Evolutionary conservation across 768 basidiomycete genomes (phyloP), one percentile per base, ranked within the genome.

Genomic region (Omphalotus guepiniiformis): DNA sequence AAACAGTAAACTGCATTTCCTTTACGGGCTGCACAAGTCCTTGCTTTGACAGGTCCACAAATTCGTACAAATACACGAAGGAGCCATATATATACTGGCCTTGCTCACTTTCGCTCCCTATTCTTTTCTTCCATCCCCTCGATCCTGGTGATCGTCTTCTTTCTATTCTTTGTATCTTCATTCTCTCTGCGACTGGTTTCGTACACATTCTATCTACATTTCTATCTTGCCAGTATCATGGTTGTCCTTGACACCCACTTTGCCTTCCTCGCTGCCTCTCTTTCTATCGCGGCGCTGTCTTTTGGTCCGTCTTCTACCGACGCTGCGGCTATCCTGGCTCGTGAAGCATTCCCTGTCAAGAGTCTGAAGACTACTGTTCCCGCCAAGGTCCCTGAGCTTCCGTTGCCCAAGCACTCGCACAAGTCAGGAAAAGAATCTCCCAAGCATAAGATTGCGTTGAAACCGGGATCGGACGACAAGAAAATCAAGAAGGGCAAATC

Each of bases 181-280:
- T 39, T 26, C 19, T 6, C 30, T 29, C 42, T 4, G 9, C 9
- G n/a, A 32, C 30, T 32, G n/a, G n/a, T 39, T 39, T 39, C 19
- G 8, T 9, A 8, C 37, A 13, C 8, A 8, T 9, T 13, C 13
- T 21, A 9, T 18, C 8, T 21, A 42, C 48, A 49, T 49, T 42
- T 12, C 48, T 49, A 49, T 42, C 23, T 23, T n/a, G 46, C 32
- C 50, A 40, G 35, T 39, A 46, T 49, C 56, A 84, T 85, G 83
- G 70, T 77, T 51, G 59, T 67, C 39, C 66, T 82, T 50, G 66
- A 66, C 41, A 52, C 71, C 30, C 78, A 65, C 51, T 74, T 84
- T 60, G 58, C 76, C 38, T 32, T 67, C 43, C 60, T 72, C 53
- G 74, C 72, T 53, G 64, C 74, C 32, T 57, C 81, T 45, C 68